Base-by-base conservation (phyloP, 352 stramenopile species). In the Phytophthora fragariaefolia region DNA sequence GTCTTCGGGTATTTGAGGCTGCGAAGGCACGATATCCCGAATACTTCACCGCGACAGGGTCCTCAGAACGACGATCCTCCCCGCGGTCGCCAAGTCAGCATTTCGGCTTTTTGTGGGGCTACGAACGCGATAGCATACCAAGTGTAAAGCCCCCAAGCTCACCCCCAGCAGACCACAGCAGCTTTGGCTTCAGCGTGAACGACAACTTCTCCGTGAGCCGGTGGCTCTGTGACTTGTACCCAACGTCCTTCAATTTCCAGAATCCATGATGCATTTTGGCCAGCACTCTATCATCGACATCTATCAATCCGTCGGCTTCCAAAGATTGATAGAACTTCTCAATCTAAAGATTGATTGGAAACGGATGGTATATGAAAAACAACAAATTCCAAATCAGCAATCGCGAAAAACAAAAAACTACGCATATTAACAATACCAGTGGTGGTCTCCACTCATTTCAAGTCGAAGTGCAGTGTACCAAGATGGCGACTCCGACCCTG, bases 141-240 rank as follows among this genome's bases (percentile, higher is more conserved):
- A 30, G 27, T 68, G 24, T 7, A 15, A 51, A 53, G 18, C 48
- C 38, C 6, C 51, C 54, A 7, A 60, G 48, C 27, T 46, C 42
- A 0, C 27, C 17, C 9, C 18, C 17, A 24, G 20, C 63, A 26
- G 42, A 61, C 18, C 18, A 50, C 4, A 62, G 28, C n/a, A 59
- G 38, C 8, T 71, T 74, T 28, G 34, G 42, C 22, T 77, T 72
- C 62, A 74, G 66, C 20, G 28, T 77, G 46, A 57, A 67, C 60
- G 65, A 77, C 56, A 69, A 71, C 45, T 77, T 77, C 57, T 77
- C 70, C 7, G 66, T 74, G 22, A 48, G 45, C 51, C 65, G 74
- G 53, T 77, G 70, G 70, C 69, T 72, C 40, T 60, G 34, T 58
- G 70, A 74, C 15, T 54, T 77, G 51, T 74, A 74, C 18, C 65